These are phyloP conservation scores for Mycena alexandri DNA, from an alignment of 768 basidiomycete species.

Conservation along the genomic window DNA sequence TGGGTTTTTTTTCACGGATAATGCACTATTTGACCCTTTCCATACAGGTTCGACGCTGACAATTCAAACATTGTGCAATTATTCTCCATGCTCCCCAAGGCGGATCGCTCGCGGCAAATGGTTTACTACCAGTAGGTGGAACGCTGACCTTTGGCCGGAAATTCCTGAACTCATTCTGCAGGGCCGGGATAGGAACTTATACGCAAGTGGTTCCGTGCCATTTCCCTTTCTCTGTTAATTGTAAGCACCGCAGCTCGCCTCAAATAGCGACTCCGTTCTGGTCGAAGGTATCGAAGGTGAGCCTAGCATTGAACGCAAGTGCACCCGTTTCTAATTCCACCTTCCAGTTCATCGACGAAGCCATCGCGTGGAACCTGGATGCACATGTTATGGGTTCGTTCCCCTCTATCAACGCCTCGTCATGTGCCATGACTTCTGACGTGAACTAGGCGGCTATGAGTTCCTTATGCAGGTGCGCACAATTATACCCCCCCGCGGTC, in stretches of 20 bases:
- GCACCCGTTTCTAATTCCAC: neutral
- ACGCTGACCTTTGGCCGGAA: too few species aligned
- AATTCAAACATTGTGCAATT: constrained; percentile 58
- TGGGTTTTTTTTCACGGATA: too few species aligned
- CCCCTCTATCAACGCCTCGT: constrained; percentile 2
- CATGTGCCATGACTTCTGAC: neutral
- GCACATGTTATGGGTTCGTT: constrained; percentile 68
- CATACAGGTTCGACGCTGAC: constrained; percentile 39
- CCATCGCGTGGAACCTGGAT: constrained; percentile 62
- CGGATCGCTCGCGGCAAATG: constrained; percentile 52
- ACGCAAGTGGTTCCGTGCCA: constrained; percentile 37
- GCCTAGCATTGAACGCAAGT: neutral
- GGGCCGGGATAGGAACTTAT: constrained; percentile 77
- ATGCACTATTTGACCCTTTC: too few species aligned
- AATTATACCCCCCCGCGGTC: too few species aligned
- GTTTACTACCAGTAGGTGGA: constrained; percentile 53
- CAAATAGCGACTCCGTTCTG: constrained; percentile 61
- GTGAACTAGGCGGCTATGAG: constrained; percentile 64
- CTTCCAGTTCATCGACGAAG: constrained; percentile 44
- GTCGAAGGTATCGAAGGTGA: constrained; percentile 50
- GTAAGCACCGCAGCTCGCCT: constrained; percentile 42
- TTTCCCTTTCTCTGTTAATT: too few species aligned
- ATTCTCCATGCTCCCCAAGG: constrained; percentile 54
- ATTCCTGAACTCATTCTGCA: constrained; percentile 5
- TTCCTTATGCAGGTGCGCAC: constrained; percentile 61